Conservation (phyloP, 2,329 filamentous ascomycete genomes). For the Penicillium sp. region DNA sequence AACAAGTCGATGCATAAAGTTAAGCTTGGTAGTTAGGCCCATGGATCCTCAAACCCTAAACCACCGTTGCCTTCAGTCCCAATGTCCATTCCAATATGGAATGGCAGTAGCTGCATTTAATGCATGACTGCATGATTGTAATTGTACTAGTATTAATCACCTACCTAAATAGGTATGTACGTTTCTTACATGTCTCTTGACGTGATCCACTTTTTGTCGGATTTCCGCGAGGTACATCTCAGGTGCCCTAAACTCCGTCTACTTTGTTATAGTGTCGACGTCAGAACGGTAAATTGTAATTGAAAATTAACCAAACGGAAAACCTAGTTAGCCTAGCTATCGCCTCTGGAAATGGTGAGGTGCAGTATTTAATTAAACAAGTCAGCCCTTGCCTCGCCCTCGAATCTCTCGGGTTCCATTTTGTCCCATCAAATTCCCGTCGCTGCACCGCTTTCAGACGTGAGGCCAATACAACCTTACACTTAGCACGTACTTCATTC, state of each 20-base stretch:
- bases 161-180: neutral
- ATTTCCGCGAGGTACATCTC: conserved; percentile 2
- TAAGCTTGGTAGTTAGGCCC: neutral
- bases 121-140: neutral
- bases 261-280: neutral
- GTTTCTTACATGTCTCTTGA: neutral
- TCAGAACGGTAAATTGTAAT: neutral
- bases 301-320: neutral
- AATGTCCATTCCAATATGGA: neutral
- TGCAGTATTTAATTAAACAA: conserved; percentile 11
- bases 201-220: conserved; percentile 7
- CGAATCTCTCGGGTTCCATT: conserved; percentile 3
- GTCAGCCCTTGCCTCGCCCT: conserved; percentile 9
- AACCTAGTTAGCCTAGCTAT: neutral
- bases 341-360: neutral
- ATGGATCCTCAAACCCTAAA: neutral
- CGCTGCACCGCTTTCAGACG: conserved; percentile 8
- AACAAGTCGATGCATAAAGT: neutral
- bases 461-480: conserved; percentile 5
- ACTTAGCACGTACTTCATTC: conserved; percentile 1
- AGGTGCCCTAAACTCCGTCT: neutral
- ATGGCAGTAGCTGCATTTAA: conserved; percentile 1
- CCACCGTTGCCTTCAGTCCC: neutral
- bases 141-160: neutral
- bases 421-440: neutral